These are phyloP conservation scores for Cyclotella cryptica DNA, from an alignment of 108 stramenopile genomes.

Conservation along the genomic window DNA sequence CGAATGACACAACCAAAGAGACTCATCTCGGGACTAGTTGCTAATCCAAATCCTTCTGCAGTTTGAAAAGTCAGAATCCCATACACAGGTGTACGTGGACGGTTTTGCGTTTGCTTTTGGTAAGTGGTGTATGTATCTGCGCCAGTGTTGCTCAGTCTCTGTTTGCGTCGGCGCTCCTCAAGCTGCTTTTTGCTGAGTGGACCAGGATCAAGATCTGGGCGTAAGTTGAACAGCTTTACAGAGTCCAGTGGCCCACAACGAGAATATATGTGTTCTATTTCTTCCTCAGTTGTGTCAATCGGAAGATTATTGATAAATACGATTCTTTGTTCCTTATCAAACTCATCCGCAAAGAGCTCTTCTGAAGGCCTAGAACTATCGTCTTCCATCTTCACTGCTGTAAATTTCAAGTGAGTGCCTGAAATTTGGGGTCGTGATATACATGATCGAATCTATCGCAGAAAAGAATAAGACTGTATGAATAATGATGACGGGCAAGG, in stretches of 20 bases:
- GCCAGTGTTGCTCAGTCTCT: constrained; percentile 28
- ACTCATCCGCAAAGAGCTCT: constrained; percentile 5
- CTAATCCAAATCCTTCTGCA: constrained; percentile 53
- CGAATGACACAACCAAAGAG: constrained; percentile 86
- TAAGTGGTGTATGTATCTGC: constrained; percentile 8
- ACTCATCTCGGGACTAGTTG: constrained; percentile 59
- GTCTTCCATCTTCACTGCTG: constrained; percentile 40
- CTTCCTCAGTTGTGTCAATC: constrained; percentile 70
- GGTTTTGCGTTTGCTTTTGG: constrained; percentile 34
- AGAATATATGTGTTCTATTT: constrained; percentile 66
- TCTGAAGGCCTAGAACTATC: neutral
- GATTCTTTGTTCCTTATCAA: constrained; percentile 42
- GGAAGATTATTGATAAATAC: constrained; percentile 86
- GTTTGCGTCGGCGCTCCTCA: constrained; percentile 44
- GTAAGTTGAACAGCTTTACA: constrained; percentile 72
- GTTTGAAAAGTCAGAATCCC: constrained; percentile 68
- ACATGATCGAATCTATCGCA: neutral
- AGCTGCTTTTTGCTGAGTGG: constrained; percentile 57
- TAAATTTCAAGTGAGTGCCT: constrained; percentile 50
- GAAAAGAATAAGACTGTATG: neutral
- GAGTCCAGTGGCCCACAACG: constrained; percentile 74
- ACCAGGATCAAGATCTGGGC: constrained; percentile 83
- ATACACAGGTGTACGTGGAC: constrained; percentile 81
- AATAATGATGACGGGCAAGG: neutral
- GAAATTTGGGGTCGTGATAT: neutral